phyloP scores from a whole-genome alignment of 345 rosid species.

The Arabidopsis thaliana region DNA sequence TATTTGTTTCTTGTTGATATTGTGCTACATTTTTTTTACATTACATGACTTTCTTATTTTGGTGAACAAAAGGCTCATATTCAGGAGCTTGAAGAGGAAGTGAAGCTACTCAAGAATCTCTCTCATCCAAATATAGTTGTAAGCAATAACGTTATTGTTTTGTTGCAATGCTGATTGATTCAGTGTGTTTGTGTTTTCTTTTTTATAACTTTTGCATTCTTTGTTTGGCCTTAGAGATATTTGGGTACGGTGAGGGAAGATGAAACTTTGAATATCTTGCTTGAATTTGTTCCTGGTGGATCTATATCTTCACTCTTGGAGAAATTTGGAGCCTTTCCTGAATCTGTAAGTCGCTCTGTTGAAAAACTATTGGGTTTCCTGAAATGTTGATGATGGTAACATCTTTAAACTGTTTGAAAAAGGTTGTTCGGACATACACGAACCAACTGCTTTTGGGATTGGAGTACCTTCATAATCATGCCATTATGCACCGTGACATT shows the following conservation, averaged over 20 bases:
- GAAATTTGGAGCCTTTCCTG: conserved; percentile 90
- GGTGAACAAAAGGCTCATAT: conserved; percentile 61
- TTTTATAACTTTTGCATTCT: conserved; percentile 28
- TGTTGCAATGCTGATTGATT: not conserved
- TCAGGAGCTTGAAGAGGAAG: conserved; percentile 91
- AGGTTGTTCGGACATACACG: conserved; percentile 82
- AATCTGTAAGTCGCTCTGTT: conserved; percentile 58
- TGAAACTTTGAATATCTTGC: conserved; percentile 73
- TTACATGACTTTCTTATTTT: conserved; percentile 5
- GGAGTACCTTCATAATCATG: conserved; percentile 83
- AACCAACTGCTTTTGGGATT: conserved; percentile 76
- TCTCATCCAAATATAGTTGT: conserved; percentile 91
- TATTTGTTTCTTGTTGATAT: conserved; percentile 20
- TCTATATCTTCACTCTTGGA: conserved; percentile 89
- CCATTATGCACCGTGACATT: conserved; percentile 91
- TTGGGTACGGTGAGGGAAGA: conserved; percentile 90
- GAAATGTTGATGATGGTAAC: not conserved
- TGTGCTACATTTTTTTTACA: not conserved
- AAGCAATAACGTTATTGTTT: conserved; percentile 39
- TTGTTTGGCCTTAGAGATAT: conserved; percentile 61
- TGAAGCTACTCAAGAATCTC: conserved; percentile 84
- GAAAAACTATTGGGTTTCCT: not conserved
- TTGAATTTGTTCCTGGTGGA: conserved; percentile 91
- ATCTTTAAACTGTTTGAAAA: conserved; percentile 13
- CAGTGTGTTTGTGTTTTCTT: conserved; percentile 1